Evolutionary conservation across 2,329 filamentous ascomycete genomes (phyloP).

Genomic region (Penicillium sp.): DNA sequence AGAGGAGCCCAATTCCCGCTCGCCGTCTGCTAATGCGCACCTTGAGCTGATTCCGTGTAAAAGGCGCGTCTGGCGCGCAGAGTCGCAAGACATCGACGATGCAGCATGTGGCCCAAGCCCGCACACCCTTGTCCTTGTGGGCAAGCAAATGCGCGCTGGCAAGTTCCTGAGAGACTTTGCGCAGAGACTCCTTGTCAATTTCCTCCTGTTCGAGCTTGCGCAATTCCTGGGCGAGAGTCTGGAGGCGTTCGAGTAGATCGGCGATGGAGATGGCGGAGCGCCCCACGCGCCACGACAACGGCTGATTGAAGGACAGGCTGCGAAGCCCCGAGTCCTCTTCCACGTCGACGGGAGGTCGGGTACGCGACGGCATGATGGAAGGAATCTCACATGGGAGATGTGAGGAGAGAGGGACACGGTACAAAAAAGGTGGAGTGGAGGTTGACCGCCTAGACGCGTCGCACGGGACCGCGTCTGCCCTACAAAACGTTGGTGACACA

Average conservation of each 20-base stretch:
- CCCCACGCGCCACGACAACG: conserved; percentile 85
- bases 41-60: conserved; percentile 84
- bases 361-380: conserved; percentile 42
- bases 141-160: conserved; percentile 73
- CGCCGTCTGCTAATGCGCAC: conserved; percentile 45
- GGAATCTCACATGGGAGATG: conserved; percentile 20
- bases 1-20: not conserved
- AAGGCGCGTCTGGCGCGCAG: conserved; percentile 91
- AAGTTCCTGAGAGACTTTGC: conserved; percentile 76
- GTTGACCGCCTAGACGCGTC: conserved; percentile 26
- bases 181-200: conserved; percentile 74
- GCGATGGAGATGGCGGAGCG: conserved; percentile 73
- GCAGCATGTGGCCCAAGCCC: conserved; percentile 81
- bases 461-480: conserved; percentile 17
- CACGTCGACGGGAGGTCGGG: conserved; percentile 33
- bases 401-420: conserved; percentile 16
- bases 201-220: conserved; percentile 81
- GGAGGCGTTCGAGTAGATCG: conserved; percentile 75
- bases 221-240: conserved; percentile 75
- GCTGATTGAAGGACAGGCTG: conserved; percentile 71
- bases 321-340: conserved; percentile 37
- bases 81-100: conserved; percentile 88
- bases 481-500: not conserved
- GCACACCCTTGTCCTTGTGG: conserved; percentile 91
- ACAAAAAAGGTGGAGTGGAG: conserved; percentile 16